Base-by-base conservation (phyloP, 75 land plant species). In the Chamaecyparis obtusa region DNA sequence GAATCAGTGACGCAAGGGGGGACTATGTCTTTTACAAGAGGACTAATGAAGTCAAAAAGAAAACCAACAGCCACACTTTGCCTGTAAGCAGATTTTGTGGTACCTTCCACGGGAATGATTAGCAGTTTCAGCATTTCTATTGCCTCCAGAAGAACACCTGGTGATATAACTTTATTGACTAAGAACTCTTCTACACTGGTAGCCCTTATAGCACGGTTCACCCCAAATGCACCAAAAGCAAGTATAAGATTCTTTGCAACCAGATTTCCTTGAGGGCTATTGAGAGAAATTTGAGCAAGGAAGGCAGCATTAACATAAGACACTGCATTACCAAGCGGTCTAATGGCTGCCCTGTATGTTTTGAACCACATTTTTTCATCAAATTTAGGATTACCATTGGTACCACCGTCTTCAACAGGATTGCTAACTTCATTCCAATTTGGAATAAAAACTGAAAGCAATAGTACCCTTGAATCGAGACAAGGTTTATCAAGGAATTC, bases 141-240 rank as follows among this genome's bases (percentile, higher is more conserved):
- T 82, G 95, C 94, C 86, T 95, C 94, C 56, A 90, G 90, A 10
- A 96, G 71, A 83, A 94, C 83, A 71, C 44, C 83, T 19, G 88
- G 36, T 41, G 86, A 91, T 14, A 95, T 36, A 21, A 82, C 19
- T 86, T 95, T 96, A 46, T 94, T 92, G 69, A 30, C 46, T 17
- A 98, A 85, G 87, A 92, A 91, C n/a, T 91, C 86, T 85, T 98
- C 99, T 60, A 93, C 93, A 37, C 87, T 92, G 35, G 84, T 85
- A 37, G 94, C 99, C 60, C 99, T 90, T 16, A 91, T 91, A 30
- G 99, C 95, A 92, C 95, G 98, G 49, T 85, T 86, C 24, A 85
- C 87, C 33, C 99, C 99, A 89, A 89, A 96, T n/a, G 98, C 98
- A 86, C 99, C 99, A 87, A 96, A 96, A 84, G 93, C 98, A 85